Evolutionary conservation across 2,329 filamentous ascomycete species (phyloP), one percentile per base, ranked within the genome.

Genomic region (Fusarium burgessii): DNA sequence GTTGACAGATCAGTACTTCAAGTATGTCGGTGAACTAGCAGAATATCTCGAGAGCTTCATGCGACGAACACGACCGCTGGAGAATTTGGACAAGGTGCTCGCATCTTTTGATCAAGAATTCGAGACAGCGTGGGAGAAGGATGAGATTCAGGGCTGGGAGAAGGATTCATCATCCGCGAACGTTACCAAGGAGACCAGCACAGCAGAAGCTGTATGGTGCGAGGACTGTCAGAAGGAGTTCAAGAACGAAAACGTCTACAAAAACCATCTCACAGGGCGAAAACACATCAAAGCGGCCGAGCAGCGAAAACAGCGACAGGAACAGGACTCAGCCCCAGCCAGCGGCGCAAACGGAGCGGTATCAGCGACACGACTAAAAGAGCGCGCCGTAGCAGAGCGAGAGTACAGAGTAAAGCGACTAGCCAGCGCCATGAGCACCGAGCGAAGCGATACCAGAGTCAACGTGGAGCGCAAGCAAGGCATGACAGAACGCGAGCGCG

Each of bases 391-490:
- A 13, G 96, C 96, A 3, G 93, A 96, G 78, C 91, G 94, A 59
- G 96, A 99, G 79, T 92, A 92, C 80, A 90, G 94, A 20, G 88
- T 98, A 56, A 92, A 91, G 78, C 92, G 92, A 58, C 86, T 99
- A 10, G 90, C 93, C 13, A 88, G 91, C 50, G 89, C 92, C 7
- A 96, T 99, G 89, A 91, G 93, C 78, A 92, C 92, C 17, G 93
- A 97, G 78, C 92, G 95, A 62, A 89, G 92, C 80, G 95, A 97
- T 77, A 98, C 96, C 1, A 89, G 93, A 51, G 92, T 96, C 75
- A 98, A 99, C 77, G 94, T 98, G 14, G 97, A 99, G 86, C 92
- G 96, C 55, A 96, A 94, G 80, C 94, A 97, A 79, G 95, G 95
- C 72, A 97, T 99, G 94, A 99, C 96, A 6, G 95, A 98, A 78